Evolutionary conservation across 176 grass and related monocot species (phyloP).

Genomic region (barley (Hordeum vulgare)): MorexV3_pseudomolecules_assembly NC_058524.1:286077392-286077891

Average conservation of each 20-base stretch:
- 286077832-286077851: conserved; percentile 2
- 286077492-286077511: neutral
- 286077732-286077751: neutral
- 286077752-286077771: neutral
- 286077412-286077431: neutral
- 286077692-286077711: too few relatives aligned
- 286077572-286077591: neutral
- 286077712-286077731: neutral
- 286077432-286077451: neutral
- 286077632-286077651: neutral
- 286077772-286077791: neutral
- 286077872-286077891: neutral
- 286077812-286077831: neutral
- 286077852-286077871: neutral
- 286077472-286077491: neutral
- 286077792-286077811: neutral
- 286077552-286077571: neutral
- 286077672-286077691: neutral
- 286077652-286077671: neutral
- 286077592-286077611: conserved; percentile 1
- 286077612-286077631: neutral
- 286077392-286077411: neutral
- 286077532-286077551: neutral
- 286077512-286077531: neutral
- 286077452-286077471: neutral